Evolutionary conservation across 441 rosid genomes (phyloP).

Genomic region (Gossypium trilobum): DNA sequence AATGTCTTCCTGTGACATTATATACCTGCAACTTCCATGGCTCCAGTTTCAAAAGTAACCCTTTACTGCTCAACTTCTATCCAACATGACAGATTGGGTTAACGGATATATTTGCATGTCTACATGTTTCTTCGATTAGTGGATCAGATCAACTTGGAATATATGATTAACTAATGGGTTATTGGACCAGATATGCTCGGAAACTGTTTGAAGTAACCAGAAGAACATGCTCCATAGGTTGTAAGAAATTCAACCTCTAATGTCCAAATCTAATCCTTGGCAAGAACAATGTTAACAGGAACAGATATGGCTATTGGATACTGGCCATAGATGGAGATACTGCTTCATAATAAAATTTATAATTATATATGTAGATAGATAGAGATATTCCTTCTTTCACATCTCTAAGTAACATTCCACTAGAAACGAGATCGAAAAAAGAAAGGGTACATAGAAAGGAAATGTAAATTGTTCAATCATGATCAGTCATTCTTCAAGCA

Average conservation of each 20-base stretch:
- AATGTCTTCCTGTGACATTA: no score
- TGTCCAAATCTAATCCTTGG: not conserved
- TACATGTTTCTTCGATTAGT: not conserved
- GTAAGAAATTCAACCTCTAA: not conserved
- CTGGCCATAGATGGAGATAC: not conserved
- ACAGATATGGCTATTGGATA: not conserved
- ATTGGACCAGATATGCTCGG: not conserved
- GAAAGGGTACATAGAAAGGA: not conserved
- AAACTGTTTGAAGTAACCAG: not conserved
- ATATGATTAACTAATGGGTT: not conserved
- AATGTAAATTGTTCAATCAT: slow-evolving; percentile 8
- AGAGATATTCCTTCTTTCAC: not conserved
- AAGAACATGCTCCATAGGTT: not conserved
- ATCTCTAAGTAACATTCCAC: not conserved
- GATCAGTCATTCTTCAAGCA: slow-evolving; percentile 11
- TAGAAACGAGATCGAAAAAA: slow-evolving; percentile 1
- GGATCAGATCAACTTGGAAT: not conserved
- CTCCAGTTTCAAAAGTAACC: not conserved
- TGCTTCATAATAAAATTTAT: not conserved
- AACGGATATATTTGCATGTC: not conserved
- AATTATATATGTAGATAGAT: not conserved
- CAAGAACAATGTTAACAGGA: no score
- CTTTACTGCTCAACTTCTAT: not conserved
- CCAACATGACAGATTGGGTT: not conserved
- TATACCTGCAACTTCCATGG: not conserved